Evolutionary conservation across 2,329 filamentous ascomycete genomes (phyloP), one percentile per base, ranked within the genome.

Genomic region (Aspergillus phoenicis): DNA sequence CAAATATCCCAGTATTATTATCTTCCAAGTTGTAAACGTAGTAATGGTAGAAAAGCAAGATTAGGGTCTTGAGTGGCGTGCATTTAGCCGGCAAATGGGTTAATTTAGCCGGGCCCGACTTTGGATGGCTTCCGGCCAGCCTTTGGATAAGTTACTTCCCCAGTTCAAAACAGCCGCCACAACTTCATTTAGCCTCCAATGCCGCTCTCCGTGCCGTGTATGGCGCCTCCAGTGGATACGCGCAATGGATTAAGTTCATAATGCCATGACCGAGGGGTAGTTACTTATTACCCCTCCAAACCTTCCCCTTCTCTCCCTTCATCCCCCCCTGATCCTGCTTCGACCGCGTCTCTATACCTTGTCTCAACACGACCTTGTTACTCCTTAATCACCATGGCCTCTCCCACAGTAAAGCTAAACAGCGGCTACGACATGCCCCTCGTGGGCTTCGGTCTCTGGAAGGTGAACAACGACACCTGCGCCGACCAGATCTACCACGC

Each of bases 401-500:
- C 63, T 24, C 62, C 63, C 26, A 61, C 63, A 26, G 48, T 64
- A 43, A 68, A 67, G 56, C 65, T 68, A 17, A 72, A 61, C 68
- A 70, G 63, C 57, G 73, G 74, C 57, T 65, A 67, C 60, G 67
- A 75, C 49, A 79, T 80, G 78, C 78, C 78, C 63, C 64, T 77
- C 49, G 78, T 80, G 61, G 78, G 78, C 51, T 80, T 79, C 57
- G 78, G 79, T 62, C 84, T 94, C 68, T 95, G 91, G 91, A 95
- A 95, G 82, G 89, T 95, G 66, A 86, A 87, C 76, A 90, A 89
- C 68, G 84, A 86, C 57, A 87, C 86, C 58, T 88, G 85, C 73
- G 87, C 91, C 70, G 90, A 94, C 70, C 86, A 85, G 62, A 87
- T 94, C 68, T 94, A 94, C 83, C 88, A 93, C 64, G 83, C 82